Conservation (phyloP, 1,284 basidiomycete genomes). For the Cryptococcus wingfieldii region DNA sequence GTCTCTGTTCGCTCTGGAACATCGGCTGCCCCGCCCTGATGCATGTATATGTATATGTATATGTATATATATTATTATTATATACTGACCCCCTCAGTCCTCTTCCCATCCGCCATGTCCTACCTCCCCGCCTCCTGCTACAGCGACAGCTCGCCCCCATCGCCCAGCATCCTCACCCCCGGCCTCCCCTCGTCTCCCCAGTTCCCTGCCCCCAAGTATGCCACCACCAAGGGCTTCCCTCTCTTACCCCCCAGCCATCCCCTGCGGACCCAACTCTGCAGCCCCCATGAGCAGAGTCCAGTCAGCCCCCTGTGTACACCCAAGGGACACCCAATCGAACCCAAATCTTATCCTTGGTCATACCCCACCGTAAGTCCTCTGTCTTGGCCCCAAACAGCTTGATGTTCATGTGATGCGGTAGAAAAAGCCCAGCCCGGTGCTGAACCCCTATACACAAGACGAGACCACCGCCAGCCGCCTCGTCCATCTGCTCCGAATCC, state of each 20-base stretch:
- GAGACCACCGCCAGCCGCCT: not conserved
- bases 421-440: too few relatives aligned
- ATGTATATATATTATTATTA: too few relatives aligned
- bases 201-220: not conserved
- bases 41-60: too few relatives aligned
- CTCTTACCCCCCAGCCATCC: constrained; percentile 29
- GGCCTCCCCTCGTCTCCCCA: not conserved
- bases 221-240: constrained; percentile 15
- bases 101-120: not conserved
- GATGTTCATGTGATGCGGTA: too few relatives aligned
- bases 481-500: constrained; percentile 30
- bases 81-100: not conserved
- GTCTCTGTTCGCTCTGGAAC: too few relatives aligned
- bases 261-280: constrained; percentile 21
- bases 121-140: not conserved
- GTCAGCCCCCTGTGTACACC: constrained; percentile 24
- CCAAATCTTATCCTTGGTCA: constrained; percentile 10
- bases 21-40: too few relatives aligned
- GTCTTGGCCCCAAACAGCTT: too few relatives aligned
- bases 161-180: not conserved
- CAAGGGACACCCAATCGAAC: constrained; percentile 28
- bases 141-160: constrained; percentile 12
- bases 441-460: too few relatives aligned
- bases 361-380: constrained; percentile 9
- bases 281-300: not conserved